Evolutionary conservation across 495 filamentous ascomycete genomes (phyloP).

Genomic region (Aspergillus funiculosus): DNA sequence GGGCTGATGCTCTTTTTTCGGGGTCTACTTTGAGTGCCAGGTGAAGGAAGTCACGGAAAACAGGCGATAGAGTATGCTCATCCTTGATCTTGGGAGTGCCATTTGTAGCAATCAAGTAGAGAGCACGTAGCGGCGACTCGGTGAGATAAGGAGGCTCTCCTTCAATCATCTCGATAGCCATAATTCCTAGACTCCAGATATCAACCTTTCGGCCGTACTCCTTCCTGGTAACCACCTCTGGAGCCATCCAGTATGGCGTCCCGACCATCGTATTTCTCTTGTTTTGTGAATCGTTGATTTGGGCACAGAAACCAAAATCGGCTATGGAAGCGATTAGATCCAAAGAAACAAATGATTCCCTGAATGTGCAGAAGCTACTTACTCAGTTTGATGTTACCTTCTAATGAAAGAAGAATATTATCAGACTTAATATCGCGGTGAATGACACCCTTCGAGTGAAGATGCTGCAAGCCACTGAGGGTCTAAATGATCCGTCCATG

Average conservation of each 20-base stretch:
- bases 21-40: constrained; percentile 93
- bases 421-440: constrained; percentile 99
- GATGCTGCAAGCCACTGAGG: constrained; percentile 82
- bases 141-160: constrained; percentile 96
- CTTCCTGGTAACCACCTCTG: constrained; percentile 93
- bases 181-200: constrained; percentile 97
- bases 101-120: constrained; percentile 96
- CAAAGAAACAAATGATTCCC: constrained; percentile 2
- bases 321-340: constrained; percentile 51
- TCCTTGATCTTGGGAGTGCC: constrained; percentile 95
- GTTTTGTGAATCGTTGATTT: constrained; percentile 94
- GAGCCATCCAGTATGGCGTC: constrained; percentile 99
- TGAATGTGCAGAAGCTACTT: constrained; percentile 32
- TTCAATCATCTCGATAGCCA: constrained; percentile 99
- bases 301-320: constrained; percentile 98
- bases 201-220: constrained; percentile 98
- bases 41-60: constrained; percentile 85
- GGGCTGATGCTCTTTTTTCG: constrained; percentile 89
- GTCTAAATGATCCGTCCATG: constrained; percentile 48
- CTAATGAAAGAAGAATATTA: constrained; percentile 90
- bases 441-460: constrained; percentile 97
- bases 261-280: constrained; percentile 99
- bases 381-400: constrained; percentile 98
- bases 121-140: constrained; percentile 84
- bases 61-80: constrained; percentile 68